Evolutionary conservation across 2,329 filamentous ascomycete species (phyloP).

Genomic region (Sarocladium oryzae): DNA sequence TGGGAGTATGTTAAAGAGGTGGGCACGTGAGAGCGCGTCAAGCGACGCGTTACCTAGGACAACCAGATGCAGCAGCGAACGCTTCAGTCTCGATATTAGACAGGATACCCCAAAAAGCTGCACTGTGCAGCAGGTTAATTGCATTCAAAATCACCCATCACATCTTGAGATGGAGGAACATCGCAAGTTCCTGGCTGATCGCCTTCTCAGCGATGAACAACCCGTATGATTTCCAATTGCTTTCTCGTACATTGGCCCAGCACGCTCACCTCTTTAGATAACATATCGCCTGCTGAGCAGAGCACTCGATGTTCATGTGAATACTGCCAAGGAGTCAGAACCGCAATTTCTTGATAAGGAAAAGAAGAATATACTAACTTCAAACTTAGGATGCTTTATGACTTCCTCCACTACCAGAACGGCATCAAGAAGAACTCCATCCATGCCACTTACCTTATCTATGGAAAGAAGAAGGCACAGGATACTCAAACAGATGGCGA

Average conservation of each 20-base stretch:
- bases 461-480: constrained; percentile 53
- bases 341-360: constrained; percentile 3
- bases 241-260: not conserved
- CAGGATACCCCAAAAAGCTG: not conserved
- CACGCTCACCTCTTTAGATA: constrained; percentile 47
- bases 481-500: constrained; percentile 48
- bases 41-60: constrained; percentile 14
- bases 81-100: not conserved
- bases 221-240: constrained; percentile 44
- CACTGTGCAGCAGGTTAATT: too few species aligned
- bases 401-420: constrained; percentile 74
- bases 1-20: not conserved
- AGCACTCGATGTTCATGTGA: constrained; percentile 75
- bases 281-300: constrained; percentile 83
- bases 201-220: constrained; percentile 68
- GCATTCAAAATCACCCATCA: not conserved
- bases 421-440: constrained; percentile 64
- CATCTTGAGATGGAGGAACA: constrained; percentile 49
- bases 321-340: constrained; percentile 78
- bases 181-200: constrained; percentile 65
- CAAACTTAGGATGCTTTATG: constrained; percentile 68
- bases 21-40: constrained; percentile 30
- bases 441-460: constrained; percentile 89
- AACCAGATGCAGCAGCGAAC: not conserved
- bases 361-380: constrained; percentile 76